Evolutionary conservation across 2,329 filamentous ascomycete species (phyloP), one percentile per base, ranked within the genome.

Genomic region (Zymoseptoria ardabiliae): DNA sequence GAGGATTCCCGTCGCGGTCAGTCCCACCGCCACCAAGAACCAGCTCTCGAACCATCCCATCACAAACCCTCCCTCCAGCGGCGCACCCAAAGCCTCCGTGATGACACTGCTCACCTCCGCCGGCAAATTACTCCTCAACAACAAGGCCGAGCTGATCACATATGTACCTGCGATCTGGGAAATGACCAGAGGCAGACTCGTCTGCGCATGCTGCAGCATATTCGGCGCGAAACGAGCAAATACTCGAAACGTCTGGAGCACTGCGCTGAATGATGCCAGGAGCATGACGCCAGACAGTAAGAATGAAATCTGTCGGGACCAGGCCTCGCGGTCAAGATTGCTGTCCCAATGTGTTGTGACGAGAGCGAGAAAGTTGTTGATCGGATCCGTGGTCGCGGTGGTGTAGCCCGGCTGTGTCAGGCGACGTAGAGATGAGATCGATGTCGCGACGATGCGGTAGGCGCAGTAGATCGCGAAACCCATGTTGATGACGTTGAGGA

Each of bases 11-110:
- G 82, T 69, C 1, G 81, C 85, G 1, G 90, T 94, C 11, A 81
- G 69, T 0, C 79, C 76, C 62, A 86, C 88, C 4, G 87, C 87
- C 2, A 85, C 71, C 58, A 96, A 73, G 72, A 95, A 96, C 86
- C 90, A 93, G 7, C 85, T 86, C 72, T 96, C 91, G 66, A 96
- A 96, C 91, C 91, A 96, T 28, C 83, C 80, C 68, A 95, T 86
- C 4, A 90, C 87, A 68, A 90, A 90, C 0, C 79, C 78, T 6
- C 84, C 84, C 68, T 90, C 87, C 8, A 95, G 78, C 17, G 90
- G 88, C 20, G 88, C 89, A 50, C 89, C 86, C 28, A 96, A 76
- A 1, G 89, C 89, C 64, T 91, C 88, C 2, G 85, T 86, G 3
- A 95, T 89, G 1, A 88, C 88, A 54, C 84, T 85, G 60, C 90